A percentile compares a stretch with the other conserved stretches of the same genome.
Evolutionary conservation across 305 asterid genomes (phyloP).

Genomic region (Solanum hybrid): DNA sequence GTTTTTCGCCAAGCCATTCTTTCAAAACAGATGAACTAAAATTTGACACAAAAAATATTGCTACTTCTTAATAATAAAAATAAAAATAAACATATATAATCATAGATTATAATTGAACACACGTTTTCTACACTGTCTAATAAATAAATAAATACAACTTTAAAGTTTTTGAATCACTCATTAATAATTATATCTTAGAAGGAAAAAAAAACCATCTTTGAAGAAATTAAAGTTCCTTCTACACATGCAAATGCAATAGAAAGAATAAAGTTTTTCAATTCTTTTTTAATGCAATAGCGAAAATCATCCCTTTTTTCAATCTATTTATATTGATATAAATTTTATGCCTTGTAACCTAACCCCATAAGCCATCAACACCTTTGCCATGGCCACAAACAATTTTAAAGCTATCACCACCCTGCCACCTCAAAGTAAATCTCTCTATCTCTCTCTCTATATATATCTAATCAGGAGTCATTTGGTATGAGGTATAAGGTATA

Average conservation of each 20-base stretch:
- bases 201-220: background rate
- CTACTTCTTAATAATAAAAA: background rate
- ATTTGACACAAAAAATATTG: background rate
- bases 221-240: background rate
- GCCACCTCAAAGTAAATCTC: slow-evolving; percentile 1
- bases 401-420: background rate
- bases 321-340: background rate
- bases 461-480: background rate
- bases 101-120: background rate
- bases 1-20: background rate
- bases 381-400: background rate
- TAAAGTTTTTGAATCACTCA: background rate
- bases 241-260: background rate
- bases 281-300: background rate
- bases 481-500: background rate
- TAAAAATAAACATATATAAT: background rate
- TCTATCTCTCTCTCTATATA: background rate
- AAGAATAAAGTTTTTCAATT: background rate
- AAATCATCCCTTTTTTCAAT: background rate
- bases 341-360: background rate
- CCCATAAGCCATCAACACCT: background rate
- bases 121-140: background rate
- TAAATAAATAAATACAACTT: background rate
- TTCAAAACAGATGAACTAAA: background rate
- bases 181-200: background rate